These are phyloP conservation scores for Cladophialophora carrionii DNA, from an alignment of 2,329 filamentous ascomycete species.

Conservation along the genomic window DNA sequence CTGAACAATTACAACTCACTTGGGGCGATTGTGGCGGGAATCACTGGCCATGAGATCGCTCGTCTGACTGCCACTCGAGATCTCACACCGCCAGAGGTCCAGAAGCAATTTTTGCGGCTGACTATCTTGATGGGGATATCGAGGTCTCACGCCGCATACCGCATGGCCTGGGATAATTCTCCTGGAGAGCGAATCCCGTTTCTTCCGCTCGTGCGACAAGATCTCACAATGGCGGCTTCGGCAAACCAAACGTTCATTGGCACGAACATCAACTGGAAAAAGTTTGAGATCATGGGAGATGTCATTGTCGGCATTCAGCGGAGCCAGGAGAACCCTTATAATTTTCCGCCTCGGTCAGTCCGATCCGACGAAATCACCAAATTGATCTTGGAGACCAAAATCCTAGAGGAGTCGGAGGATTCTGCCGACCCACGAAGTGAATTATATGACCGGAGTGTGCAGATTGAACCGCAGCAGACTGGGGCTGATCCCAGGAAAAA, in stretches of 20 bases:
- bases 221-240: constrained; percentile 88
- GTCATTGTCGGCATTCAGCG: constrained; percentile 87
- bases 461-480: constrained; percentile 52
- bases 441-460: constrained; percentile 62
- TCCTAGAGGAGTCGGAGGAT: constrained; percentile 82
- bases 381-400: constrained; percentile 77
- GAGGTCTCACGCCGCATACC: constrained; percentile 91
- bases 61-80: constrained; percentile 78
- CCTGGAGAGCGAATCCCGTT: constrained; percentile 89
- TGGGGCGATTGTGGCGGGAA: constrained; percentile 88
- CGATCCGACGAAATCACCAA: constrained; percentile 69
- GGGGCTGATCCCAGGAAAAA: constrained; percentile 47
- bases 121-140: constrained; percentile 91
- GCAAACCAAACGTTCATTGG: constrained; percentile 89
- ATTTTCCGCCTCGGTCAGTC: constrained; percentile 56
- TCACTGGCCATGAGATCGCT: constrained; percentile 85
- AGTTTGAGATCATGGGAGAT: constrained; percentile 95
- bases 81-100: constrained; percentile 69
- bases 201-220: constrained; percentile 83
- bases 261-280: constrained; percentile 89
- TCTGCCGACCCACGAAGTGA: constrained; percentile 39
- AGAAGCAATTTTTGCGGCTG: constrained; percentile 84
- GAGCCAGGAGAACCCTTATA: constrained; percentile 84
- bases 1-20: constrained; percentile 97
- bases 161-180: constrained; percentile 97